Percentiles rank a stretch among this genome's conserved stretches.
Conservation (phyloP, 768 basidiomycete species). For the Tylopilus vinaceipallidus region DNA sequence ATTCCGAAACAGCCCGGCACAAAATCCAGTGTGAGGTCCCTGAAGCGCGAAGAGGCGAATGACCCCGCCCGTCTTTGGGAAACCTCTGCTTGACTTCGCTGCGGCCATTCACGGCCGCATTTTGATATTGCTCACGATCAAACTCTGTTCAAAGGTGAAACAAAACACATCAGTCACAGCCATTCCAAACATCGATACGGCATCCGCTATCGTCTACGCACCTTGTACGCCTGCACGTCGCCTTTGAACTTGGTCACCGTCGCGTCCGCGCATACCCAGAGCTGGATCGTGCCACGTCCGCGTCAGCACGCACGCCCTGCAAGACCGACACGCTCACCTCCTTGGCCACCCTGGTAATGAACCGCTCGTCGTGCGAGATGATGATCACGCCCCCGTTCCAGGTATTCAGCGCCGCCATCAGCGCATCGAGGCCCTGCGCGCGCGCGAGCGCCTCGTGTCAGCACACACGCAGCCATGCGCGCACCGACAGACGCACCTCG, state of each 20-base stretch:
- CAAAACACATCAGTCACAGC: conserved; percentile 8
- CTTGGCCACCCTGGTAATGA: conserved; percentile 86
- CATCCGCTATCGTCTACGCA: too few relatives aligned
- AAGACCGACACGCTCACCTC: conserved; percentile 46
- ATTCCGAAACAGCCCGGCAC: too few relatives aligned
- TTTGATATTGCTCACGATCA: conserved; percentile 75
- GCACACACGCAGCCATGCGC: too few relatives aligned
- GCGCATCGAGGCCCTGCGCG: conserved; percentile 83
- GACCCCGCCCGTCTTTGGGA: too few relatives aligned
- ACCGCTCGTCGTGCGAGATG: conserved; percentile 94
- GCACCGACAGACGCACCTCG: conserved; percentile 67
- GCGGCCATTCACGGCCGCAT: conserved; percentile 49
- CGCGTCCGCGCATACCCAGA: conserved; percentile 91
- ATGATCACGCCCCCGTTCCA: conserved; percentile 94
- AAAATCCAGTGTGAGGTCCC: too few relatives aligned
- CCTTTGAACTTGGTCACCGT: conserved; percentile 82
- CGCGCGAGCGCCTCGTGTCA: too few relatives aligned
- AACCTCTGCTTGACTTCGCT: too few relatives aligned
- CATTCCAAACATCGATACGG: not conserved
- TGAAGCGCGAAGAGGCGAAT: too few relatives aligned
- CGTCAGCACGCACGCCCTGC: not conserved
- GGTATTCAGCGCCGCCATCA: conserved; percentile 75
- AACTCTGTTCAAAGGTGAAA: conserved; percentile 45
- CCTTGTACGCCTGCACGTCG: conserved; percentile 93
- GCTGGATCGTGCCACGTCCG: conserved; percentile 40